phyloP scores from a whole-genome alignment of 495 filamentous ascomycete genomes.

The Delitschia confertaspora region DNA sequence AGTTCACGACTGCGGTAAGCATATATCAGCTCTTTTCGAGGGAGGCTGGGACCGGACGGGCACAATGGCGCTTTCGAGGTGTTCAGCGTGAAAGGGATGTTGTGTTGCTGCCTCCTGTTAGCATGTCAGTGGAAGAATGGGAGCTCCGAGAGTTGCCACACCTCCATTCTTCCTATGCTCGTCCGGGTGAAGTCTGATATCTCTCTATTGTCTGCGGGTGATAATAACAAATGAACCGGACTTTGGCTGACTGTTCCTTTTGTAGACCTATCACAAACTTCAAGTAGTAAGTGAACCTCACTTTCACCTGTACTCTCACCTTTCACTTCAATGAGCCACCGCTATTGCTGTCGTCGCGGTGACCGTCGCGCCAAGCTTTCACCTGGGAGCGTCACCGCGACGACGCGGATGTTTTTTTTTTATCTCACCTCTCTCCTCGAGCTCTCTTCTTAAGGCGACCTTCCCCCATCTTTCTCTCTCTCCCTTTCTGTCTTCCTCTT shows the following conservation, averaged over 20 bases:
- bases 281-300: conserved; percentile 45
- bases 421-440: background rate
- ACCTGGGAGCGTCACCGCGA: background rate
- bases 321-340: conserved; percentile 3
- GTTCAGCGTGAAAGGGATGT: too few species aligned
- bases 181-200: too few species aligned
- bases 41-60: conserved; percentile 23
- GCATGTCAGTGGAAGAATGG: too few species aligned
- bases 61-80: too few species aligned
- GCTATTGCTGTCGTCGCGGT: conserved; percentile 1
- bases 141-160: too few species aligned
- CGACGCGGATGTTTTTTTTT: conserved; percentile 1
- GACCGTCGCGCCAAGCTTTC: background rate
- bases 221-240: background rate
- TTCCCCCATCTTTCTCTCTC: background rate
- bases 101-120: too few species aligned
- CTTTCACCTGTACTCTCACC: conserved; percentile 13
- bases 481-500: background rate
- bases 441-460: background rate
- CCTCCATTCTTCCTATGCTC: too few species aligned
- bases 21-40: conserved; percentile 34
- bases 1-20: conserved; percentile 42
- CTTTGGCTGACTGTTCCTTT: conserved; percentile 12
- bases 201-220: background rate
- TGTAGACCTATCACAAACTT: conserved; percentile 48